phyloP scores from a whole-genome alignment of 106 monocot genomes.

The Agapanthus africanus region DNA sequence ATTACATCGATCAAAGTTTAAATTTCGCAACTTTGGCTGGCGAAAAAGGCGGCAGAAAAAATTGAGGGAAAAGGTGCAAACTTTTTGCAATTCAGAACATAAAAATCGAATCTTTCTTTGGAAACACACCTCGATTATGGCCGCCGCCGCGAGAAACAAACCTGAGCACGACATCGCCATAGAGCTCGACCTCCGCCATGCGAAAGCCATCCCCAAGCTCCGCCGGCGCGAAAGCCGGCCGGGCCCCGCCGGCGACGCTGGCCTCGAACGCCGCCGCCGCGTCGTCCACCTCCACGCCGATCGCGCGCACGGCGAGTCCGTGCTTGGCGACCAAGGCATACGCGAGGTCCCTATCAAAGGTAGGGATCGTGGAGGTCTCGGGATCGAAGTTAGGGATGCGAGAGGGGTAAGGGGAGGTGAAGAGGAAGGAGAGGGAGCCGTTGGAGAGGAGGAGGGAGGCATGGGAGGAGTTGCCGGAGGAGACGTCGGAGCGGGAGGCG shows the following conservation, averaged over 20 bases:
- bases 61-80: too few species aligned
- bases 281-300: constrained; percentile 61
- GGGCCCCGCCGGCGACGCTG: constrained; percentile 60
- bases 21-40: too few species aligned
- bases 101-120: too few species aligned
- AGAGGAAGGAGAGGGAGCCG: constrained; percentile 53
- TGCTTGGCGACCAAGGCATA: constrained; percentile 42
- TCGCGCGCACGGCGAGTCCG: constrained; percentile 75
- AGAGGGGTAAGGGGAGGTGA: constrained; percentile 50
- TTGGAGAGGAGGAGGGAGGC: constrained; percentile 62
- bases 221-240: constrained; percentile 49
- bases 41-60: too few species aligned
- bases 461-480: constrained; percentile 70
- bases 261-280: constrained; percentile 46
- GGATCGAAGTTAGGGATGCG: constrained; percentile 9
- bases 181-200: constrained; percentile 78
- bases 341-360: constrained; percentile 40
- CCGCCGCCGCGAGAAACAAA: constrained; percentile 27
- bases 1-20: too few species aligned
- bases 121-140: background rate
- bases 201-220: constrained; percentile 38
- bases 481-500: constrained; percentile 57
- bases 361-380: constrained; percentile 67
- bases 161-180: constrained; percentile 90
- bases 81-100: too few species aligned